Evolutionary conservation across 139 green algal species (phyloP).

Genomic region (Yamagishiella unicocca): DNA sequence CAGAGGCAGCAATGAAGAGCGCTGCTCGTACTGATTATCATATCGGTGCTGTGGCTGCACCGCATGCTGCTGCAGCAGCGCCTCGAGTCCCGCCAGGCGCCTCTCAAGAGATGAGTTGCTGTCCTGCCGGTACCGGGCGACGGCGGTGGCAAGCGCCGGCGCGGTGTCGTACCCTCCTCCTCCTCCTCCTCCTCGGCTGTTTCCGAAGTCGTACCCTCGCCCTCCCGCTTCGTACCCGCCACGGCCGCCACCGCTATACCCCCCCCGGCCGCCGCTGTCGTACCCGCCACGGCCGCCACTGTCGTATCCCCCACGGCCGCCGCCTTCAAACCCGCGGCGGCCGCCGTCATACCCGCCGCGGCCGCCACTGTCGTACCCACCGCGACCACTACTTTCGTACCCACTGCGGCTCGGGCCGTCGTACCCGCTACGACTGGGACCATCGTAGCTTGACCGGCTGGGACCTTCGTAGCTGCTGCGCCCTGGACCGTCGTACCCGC

Average conservation of each 20-base stretch:
- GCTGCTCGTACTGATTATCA: conserved; percentile 22
- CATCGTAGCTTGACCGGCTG: not conserved
- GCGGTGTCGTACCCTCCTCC: not conserved
- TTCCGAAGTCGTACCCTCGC: not conserved
- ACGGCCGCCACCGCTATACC: not conserved
- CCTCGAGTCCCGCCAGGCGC: conserved; percentile 11
- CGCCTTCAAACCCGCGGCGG: not conserved
- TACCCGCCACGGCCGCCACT: not conserved
- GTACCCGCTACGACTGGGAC: not conserved
- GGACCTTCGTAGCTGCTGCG: not conserved
- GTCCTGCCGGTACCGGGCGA: not conserved
- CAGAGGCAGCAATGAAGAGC: conserved; percentile 7
- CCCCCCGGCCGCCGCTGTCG: not conserved
- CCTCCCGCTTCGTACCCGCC: not conserved
- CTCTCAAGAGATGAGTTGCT: not conserved
- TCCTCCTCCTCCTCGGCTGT: too few species aligned
- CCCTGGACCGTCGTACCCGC: not conserved
- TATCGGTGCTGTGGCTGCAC: not conserved
- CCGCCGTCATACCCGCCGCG: not conserved
- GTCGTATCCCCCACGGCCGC: not conserved
- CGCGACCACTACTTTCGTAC: not conserved
- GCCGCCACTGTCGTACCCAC: not conserved
- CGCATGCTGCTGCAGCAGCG: not conserved
- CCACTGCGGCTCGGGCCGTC: not conserved
- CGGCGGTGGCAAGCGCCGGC: not conserved